Conservation (phyloP, 495 filamentous ascomycete genomes). For the Neurospora cerealis region DNA sequence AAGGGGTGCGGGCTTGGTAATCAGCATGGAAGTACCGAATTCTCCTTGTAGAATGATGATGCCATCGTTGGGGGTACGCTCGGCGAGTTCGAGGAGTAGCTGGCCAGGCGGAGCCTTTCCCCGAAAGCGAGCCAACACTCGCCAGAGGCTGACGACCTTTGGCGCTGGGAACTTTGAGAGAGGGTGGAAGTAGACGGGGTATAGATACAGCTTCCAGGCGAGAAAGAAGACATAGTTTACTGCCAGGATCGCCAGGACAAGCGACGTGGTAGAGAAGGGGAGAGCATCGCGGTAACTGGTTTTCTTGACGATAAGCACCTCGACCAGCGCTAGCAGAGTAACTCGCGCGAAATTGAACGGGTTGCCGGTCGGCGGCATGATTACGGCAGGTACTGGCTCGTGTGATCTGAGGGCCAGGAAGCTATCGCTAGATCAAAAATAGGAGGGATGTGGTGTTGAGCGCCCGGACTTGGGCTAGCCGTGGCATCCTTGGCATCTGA, state of each 20-base stretch:
- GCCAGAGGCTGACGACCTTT: neutral
- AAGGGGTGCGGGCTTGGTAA: conserved; percentile 52
- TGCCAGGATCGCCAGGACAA: neutral
- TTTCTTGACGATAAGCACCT: conserved; percentile 1
- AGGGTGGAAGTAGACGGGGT: conserved; percentile 2
- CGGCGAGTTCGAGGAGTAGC: conserved; percentile 19
- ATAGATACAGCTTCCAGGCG: neutral
- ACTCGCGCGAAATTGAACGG: conserved; percentile 2
- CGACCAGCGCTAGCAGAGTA: neutral
- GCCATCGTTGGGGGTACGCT: conserved; percentile 63
- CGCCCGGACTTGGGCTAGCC: neutral
- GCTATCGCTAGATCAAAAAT: neutral
- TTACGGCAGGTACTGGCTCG: neutral
- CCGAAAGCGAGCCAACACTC: neutral
- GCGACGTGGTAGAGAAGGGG: neutral
- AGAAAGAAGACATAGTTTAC: conserved; percentile 2
- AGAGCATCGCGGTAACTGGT: neutral
- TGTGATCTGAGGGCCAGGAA: neutral
- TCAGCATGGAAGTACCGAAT: conserved; percentile 50
- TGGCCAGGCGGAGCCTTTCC: conserved; percentile 28
- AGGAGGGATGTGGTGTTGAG: neutral
- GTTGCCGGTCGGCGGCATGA: neutral
- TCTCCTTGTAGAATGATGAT: conserved; percentile 58
- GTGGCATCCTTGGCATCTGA: neutral
- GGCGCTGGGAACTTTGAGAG: conserved; percentile 5